phyloP scores from a whole-genome alignment of 2,329 filamentous ascomycete genomes.

The Fusarium redolens region DNA sequence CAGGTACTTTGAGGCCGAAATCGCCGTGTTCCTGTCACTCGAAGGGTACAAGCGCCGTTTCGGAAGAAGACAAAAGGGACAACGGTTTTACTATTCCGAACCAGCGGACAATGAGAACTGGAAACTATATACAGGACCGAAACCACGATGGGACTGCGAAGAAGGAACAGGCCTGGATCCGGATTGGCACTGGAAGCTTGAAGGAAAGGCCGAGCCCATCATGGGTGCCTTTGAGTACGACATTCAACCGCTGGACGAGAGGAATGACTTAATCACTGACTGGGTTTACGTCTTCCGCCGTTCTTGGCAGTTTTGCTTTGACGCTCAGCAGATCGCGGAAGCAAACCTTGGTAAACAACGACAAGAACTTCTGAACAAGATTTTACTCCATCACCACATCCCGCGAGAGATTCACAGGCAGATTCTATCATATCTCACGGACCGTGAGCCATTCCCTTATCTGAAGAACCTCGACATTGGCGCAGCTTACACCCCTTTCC shows the following conservation, averaged over 20 bases:
- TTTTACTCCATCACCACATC: neutral
- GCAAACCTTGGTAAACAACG: neutral
- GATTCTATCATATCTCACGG: neutral
- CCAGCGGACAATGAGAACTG: rapidly evolving
- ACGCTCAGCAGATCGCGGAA: constrained; percentile 3
- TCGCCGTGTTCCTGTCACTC: neutral
- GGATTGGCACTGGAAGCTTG: neutral
- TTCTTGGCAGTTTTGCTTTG: constrained; percentile 20
- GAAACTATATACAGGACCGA: neutral
- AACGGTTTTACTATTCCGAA: neutral
- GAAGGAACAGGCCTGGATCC: neutral
- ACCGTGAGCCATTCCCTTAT: neutral
- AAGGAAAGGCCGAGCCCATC: neutral
- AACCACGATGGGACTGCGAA: neutral
- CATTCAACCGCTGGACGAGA: neutral
- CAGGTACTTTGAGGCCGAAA: neutral
- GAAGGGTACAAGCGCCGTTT: neutral
- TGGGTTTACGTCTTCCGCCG: neutral
- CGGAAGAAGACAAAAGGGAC: neutral
- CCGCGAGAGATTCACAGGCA: neutral
- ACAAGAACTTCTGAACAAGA: neutral
- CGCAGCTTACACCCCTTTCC: neutral
- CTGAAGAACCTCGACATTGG: constrained; percentile 4
- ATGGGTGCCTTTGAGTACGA: neutral
- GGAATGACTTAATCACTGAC: neutral